These are phyloP conservation scores for Penicillium silybi DNA, from an alignment of 495 filamentous ascomycete species.

Conservation along the genomic window DNA sequence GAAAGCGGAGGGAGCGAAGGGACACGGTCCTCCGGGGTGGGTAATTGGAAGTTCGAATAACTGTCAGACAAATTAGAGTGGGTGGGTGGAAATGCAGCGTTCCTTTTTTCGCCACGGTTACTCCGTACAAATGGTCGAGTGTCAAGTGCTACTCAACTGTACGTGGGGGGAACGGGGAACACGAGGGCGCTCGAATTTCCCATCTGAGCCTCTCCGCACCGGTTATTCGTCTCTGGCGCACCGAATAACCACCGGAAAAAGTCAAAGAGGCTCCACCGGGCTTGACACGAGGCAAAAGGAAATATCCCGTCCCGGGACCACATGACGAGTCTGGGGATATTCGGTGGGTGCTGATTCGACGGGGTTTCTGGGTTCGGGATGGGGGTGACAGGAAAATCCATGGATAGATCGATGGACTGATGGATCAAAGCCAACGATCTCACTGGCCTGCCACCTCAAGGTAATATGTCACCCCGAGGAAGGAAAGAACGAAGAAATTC, in stretches of 20 bases:
- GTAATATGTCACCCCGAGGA: too few relatives aligned
- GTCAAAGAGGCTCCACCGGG: slow-evolving; percentile 9
- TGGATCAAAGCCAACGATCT: too few relatives aligned
- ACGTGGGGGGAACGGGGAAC: too few relatives aligned
- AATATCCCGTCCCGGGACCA: slow-evolving; percentile 3
- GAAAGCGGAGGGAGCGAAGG: neutral
- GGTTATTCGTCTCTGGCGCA: neutral
- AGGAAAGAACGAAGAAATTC: neutral
- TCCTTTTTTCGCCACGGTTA: neutral
- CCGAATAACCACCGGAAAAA: slow-evolving; percentile 18
- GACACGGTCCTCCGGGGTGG: neutral
- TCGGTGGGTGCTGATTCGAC: neutral
- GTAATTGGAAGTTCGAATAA: neutral
- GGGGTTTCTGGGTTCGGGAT: neutral
- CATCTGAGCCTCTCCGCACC: slow-evolving; percentile 2
- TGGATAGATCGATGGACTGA: too few relatives aligned
- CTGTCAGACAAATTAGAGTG: too few relatives aligned
- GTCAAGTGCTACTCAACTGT: too few relatives aligned
- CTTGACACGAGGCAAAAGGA: slow-evolving; percentile 11
- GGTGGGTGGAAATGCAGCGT: too few relatives aligned
- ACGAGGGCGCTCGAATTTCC: slow-evolving; percentile 8
- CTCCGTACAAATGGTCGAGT: neutral
- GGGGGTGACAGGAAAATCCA: neutral
- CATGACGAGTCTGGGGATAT: neutral
- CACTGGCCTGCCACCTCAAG: too few relatives aligned